A percentile compares a stretch with the other conserved stretches of the same genome.
Evolutionary conservation across 139 green algal genomes (phyloP).

Genomic region (Chlamydomonas asymmetrica): DNA sequence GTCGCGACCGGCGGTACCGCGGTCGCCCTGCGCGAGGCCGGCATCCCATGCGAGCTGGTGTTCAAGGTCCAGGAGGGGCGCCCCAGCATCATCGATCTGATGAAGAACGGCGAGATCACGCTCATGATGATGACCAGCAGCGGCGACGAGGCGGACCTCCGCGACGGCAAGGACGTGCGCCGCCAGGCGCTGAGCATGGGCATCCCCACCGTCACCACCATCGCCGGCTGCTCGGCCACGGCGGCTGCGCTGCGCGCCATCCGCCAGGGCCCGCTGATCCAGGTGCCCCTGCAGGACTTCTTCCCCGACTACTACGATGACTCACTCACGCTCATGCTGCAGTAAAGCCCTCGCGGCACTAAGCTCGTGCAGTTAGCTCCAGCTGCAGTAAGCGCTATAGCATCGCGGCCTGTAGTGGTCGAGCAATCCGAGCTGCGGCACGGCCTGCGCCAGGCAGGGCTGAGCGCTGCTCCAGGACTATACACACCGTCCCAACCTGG

Average conservation of each 20-base stretch:
- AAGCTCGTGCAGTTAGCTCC: neutral
- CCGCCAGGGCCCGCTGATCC: constrained; percentile 70
- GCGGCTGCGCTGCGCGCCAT: constrained; percentile 82
- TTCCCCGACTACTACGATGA: constrained; percentile 62
- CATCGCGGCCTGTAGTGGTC: no score
- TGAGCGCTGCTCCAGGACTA: no score
- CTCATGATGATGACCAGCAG: constrained; percentile 94
- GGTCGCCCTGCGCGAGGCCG: constrained; percentile 51
- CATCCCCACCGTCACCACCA: constrained; percentile 94
- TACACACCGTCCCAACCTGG: no score
- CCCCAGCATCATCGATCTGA: constrained; percentile 71
- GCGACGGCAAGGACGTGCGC: constrained; percentile 92
- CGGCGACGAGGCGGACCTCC: constrained; percentile 86
- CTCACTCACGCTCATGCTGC: constrained; percentile 36
- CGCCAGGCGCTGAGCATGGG: constrained; percentile 74
- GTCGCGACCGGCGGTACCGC: constrained; percentile 89
- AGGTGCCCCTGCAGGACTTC: constrained; percentile 67
- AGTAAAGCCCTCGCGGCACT: constrained; percentile 6
- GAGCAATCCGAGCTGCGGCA: no score
- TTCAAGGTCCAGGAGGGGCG: constrained; percentile 98
- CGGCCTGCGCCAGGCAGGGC: no score
- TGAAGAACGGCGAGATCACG: constrained; percentile 83
- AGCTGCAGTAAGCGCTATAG: no score
- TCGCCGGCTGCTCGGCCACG: constrained; percentile 87
- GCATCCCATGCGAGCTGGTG: constrained; percentile 73